Conservation (phyloP, 305 asterid genomes). For the Caryopteris hybrid region DNA sequence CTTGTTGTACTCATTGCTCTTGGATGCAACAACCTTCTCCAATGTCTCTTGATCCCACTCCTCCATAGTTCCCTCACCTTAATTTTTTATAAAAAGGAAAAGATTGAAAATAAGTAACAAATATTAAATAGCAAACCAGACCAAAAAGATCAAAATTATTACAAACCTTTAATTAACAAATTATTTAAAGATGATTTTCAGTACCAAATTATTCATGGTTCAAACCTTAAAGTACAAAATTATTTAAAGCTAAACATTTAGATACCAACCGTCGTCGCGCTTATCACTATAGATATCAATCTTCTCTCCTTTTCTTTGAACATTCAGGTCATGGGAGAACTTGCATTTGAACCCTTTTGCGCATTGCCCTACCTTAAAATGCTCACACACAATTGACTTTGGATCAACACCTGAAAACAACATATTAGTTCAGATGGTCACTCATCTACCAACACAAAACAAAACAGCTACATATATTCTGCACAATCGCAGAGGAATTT, state of each 20-base stretch:
- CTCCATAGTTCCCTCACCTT: slow-evolving; percentile 65
- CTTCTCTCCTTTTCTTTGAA: slow-evolving; percentile 95
- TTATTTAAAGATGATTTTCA: not conserved
- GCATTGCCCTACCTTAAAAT: slow-evolving; percentile 89
- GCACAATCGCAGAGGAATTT: not conserved
- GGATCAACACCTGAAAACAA: slow-evolving; percentile 90
- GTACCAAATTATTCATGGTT: not conserved
- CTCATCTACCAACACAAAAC: not conserved
- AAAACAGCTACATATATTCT: not conserved
- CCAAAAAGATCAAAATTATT: not conserved
- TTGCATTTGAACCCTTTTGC: slow-evolving; percentile 96
- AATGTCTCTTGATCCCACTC: slow-evolving; percentile 94
- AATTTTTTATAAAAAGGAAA: slow-evolving; percentile 11
- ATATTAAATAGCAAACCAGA: not conserved
- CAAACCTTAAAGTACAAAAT: not conserved
- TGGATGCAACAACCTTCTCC: slow-evolving; percentile 82
- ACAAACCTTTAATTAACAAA: not conserved
- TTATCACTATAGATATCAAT: slow-evolving; percentile 82
- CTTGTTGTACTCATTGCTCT: slow-evolving; percentile 88
- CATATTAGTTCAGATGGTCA: not conserved
- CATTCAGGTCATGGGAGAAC: slow-evolving; percentile 89
- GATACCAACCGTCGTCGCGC: slow-evolving; percentile 72
- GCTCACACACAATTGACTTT: slow-evolving; percentile 85
- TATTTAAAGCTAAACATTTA: not conserved
- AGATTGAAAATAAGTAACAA: slow-evolving; percentile 3